Base-by-base conservation (phyloP, 139 green algal genomes). In the Chlamydomonas incerta region DNA sequence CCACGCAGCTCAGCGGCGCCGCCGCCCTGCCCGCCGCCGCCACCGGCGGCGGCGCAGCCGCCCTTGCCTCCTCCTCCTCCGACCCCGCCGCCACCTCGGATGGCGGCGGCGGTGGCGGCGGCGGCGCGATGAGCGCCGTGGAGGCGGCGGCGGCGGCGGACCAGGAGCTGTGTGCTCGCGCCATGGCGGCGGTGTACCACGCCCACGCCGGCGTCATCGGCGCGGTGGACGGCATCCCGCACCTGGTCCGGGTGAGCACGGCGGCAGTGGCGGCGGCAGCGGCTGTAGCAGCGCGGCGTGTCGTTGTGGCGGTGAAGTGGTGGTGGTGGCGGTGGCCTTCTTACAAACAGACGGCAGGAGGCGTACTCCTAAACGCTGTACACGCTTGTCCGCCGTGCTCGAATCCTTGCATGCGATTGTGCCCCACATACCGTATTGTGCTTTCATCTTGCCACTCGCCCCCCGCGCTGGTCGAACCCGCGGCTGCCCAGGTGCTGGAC, bases 111-210 rank as follows among this genome's bases (percentile, higher is more conserved):
- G 17, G 15, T 28, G 14, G 17, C 14, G 35, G 5, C 28, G 75
- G 28, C 41, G 35, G 60, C 0, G 37, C 75, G 6, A 26, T 62
- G 35, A 37, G 60, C 5, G 60, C 41, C 1, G 75, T 24, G 5
- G 80, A 37, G 46, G 80, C 74, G 4, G 66, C 79, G 24, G 47
- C 62, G 21, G 58, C 47, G 46, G 37, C 33, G 31, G 85, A 88
- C 29, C 87, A 90, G 29, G 86, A 96, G 90, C 89, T 98, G 37
- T 98, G 95, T 72, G 90, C 96, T 10, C 89, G 93, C 3, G 97
- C 96, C 21, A 98, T 99, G 96, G 91, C 96, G 0, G 93, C 93
- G 1, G 91, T 96, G 3, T 98, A 98, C 89, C 75, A 80, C 31
- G 88, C 80, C 9, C 83, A 90, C 60, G 81, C 87, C 68, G 90